Conservation (phyloP, 306 rosid species). For the Quercus wislizeni region DNA sequence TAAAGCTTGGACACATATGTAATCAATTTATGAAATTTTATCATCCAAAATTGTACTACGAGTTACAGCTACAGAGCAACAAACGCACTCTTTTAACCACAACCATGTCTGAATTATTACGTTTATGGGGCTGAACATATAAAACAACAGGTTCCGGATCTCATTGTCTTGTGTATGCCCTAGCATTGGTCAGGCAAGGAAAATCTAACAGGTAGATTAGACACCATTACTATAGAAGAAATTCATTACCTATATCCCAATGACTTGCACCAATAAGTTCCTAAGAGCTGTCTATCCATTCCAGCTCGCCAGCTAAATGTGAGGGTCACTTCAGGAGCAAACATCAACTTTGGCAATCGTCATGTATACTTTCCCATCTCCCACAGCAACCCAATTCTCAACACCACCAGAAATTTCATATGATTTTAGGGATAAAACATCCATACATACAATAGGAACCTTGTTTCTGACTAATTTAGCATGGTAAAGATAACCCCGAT, state of each 20-base stretch:
- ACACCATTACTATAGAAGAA: constrained; percentile 11
- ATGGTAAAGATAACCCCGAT: constrained; percentile 76
- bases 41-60: background rate
- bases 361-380: constrained; percentile 85
- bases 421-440: constrained; percentile 51
- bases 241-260: constrained; percentile 67
- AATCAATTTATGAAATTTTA: background rate
- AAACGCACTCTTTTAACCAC: background rate
- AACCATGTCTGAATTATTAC: background rate
- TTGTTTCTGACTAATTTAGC: constrained; percentile 62
- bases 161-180: constrained; percentile 9
- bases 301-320: constrained; percentile 73
- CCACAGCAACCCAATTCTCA: constrained; percentile 83
- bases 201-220: background rate
- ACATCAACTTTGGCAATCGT: constrained; percentile 50
- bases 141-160: constrained; percentile 4
- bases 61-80: background rate
- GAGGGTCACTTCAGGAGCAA: constrained; percentile 46
- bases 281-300: constrained; percentile 84
- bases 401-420: constrained; percentile 32
- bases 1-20: background rate
- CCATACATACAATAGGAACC: constrained; percentile 85
- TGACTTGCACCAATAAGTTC: constrained; percentile 86
- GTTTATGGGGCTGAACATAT: constrained; percentile 4
- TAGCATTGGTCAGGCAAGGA: constrained; percentile 12